These are phyloP conservation scores for Chalciporus sp. DNA, from an alignment of 1,284 basidiomycete genomes.

Conservation along the genomic window DNA sequence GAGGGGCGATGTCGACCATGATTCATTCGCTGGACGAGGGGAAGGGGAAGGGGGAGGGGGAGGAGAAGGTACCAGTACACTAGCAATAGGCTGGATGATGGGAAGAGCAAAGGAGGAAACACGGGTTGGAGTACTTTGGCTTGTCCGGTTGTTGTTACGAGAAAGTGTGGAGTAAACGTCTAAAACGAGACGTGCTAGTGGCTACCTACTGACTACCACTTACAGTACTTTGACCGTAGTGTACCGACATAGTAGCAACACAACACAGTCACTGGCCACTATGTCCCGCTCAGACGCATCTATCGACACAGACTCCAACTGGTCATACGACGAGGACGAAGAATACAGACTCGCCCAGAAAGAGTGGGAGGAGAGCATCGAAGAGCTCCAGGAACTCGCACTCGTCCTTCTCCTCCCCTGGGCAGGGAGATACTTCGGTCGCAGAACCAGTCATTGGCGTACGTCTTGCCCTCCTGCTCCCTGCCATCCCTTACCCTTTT, in stretches of 20 bases:
- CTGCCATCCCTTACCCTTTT: conserved; percentile 14
- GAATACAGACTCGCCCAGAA: conserved; percentile 77
- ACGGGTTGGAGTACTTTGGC: too few relatives aligned
- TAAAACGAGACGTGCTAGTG: conserved; percentile 12
- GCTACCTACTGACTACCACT: too few relatives aligned
- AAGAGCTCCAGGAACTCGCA: conserved; percentile 81
- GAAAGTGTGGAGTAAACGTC: conserved; percentile 6
- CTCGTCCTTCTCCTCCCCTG: conserved; percentile 83
- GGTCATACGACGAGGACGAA: conserved; percentile 64
- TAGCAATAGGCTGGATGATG: too few relatives aligned
- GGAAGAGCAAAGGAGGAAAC: conserved; percentile 9
- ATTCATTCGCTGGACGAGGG: conserved; percentile 40
- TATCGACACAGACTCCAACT: conserved; percentile 49
- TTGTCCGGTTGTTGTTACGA: neutral
- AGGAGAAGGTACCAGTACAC: conserved; percentile 9
- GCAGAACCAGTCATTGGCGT: conserved; percentile 87
- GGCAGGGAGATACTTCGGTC: conserved; percentile 86
- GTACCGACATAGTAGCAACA: too few relatives aligned
- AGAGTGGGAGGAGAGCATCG: conserved; percentile 91
- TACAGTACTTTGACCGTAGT: too few relatives aligned
- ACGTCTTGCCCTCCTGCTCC: conserved; percentile 35
- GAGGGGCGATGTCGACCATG: conserved; percentile 42
- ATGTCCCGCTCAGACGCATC: conserved; percentile 50
- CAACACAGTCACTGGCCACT: neutral
- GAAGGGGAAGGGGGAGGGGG: conserved; percentile 7